A percentile compares a stretch with the other conserved stretches of the same genome.
These are phyloP conservation scores for Lichtheimia corymbifera DNA, from an alignment of 371 early-diverging fungal genomes.

Conservation along the genomic window DNA sequence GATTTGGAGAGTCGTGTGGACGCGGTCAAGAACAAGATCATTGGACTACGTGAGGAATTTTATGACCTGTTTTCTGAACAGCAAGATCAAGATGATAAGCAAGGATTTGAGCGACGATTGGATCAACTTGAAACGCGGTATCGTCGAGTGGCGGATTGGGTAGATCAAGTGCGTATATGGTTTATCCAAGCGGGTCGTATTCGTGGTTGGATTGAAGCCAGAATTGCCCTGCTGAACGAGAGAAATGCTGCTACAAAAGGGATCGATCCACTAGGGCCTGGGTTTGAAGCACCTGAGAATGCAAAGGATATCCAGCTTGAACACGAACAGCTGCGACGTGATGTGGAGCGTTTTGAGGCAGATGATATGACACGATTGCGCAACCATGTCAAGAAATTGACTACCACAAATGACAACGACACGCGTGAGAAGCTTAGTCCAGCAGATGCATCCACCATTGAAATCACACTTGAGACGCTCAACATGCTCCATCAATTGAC, in stretches of 20 bases:
- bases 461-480: conserved; percentile 47
- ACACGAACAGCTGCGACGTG: conserved; percentile 38
- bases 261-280: conserved; percentile 24
- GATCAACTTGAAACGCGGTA: conserved; percentile 31
- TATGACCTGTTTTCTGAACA: conserved; percentile 22
- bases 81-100: conserved; percentile 12
- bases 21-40: conserved; percentile 27
- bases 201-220: conserved; percentile 48
- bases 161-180: conserved; percentile 58
- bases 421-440: conserved; percentile 28
- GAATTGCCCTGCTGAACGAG: conserved; percentile 35
- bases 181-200: conserved; percentile 59
- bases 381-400: conserved; percentile 50
- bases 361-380: conserved; percentile 56
- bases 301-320: conserved; percentile 18
- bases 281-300: not conserved
- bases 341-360: conserved; percentile 50
- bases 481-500: conserved; percentile 31
- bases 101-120: conserved; percentile 19
- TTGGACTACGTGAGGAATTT: conserved; percentile 31
- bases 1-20: conserved; percentile 40
- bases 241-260: conserved; percentile 13
- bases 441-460: conserved; percentile 53
- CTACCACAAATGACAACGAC: conserved; percentile 17
- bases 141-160: conserved; percentile 46